Evolutionary conservation across 2,329 filamentous ascomycete species (phyloP).

Genomic region (Furcasterigmium sp.): DNA sequence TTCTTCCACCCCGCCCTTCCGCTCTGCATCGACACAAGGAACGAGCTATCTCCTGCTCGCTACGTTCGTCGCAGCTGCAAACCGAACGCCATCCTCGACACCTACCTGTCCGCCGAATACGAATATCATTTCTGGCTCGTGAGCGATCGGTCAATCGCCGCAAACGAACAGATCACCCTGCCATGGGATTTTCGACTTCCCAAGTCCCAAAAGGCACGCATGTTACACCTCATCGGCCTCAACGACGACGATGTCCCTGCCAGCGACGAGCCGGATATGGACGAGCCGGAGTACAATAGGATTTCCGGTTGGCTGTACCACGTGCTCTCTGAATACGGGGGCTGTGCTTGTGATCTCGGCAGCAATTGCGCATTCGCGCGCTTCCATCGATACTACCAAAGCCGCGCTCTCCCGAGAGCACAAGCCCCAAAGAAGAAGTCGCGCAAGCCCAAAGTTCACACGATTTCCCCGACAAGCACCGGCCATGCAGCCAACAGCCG

Average conservation of each 20-base stretch:
- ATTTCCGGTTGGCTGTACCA: conserved; percentile 62
- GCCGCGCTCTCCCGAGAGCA: conserved; percentile 22
- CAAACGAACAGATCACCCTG: conserved; percentile 58
- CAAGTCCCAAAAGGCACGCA: conserved; percentile 47
- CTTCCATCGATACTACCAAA: conserved; percentile 54
- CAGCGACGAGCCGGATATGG: conserved; percentile 48
- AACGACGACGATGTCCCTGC: conserved; percentile 50
- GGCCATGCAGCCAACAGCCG: conserved; percentile 58
- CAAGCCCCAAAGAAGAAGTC: conserved; percentile 44
- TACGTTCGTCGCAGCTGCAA: conserved; percentile 90
- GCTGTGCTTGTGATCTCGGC: conserved; percentile 68
- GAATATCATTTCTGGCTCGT: conserved; percentile 93
- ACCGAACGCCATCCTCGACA: conserved; percentile 84
- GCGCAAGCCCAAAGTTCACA: conserved; percentile 49
- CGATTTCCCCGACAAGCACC: conserved; percentile 57
- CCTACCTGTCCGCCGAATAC: conserved; percentile 70
- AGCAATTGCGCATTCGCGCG: conserved; percentile 58
- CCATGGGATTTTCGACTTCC: conserved; percentile 64
- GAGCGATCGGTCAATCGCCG: conserved; percentile 68
- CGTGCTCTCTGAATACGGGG: conserved; percentile 72
- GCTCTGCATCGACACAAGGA: conserved; percentile 86
- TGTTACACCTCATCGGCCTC: conserved; percentile 55
- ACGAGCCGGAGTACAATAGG: conserved; percentile 53
- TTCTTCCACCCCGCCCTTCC: conserved; percentile 86
- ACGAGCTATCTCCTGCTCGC: conserved; percentile 78